Base-by-base conservation (phyloP, 257 asterid genomes). In the Forsythia viridissima region DNA sequence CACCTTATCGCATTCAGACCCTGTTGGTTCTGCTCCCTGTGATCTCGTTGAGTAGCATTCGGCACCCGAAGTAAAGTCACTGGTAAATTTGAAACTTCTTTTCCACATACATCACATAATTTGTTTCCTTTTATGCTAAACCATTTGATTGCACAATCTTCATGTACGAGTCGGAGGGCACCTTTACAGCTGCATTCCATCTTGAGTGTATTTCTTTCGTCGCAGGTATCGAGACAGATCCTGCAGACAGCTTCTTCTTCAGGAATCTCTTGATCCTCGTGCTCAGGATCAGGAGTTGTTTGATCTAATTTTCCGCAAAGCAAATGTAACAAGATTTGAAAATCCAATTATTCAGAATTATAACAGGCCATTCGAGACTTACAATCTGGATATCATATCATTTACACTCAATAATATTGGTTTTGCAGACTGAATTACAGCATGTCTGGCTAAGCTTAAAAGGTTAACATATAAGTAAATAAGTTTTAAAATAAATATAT, bases 161-260 rank as follows among this genome's bases (percentile, higher is more conserved):
- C 86, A 40, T 96, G 99, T 12, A 89, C 88, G 36, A 96, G 89
- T 76, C 74, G 82, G 48, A 96, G 94, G 51, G 87, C 98, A 73
- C 99, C 99, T 88, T 93, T 96, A 87, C 99, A 96, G 82, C 89
- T 87, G 84, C 99, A 96, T 77, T 92, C 99, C 97, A 92, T 82
- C 77, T 90, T 92, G 43, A 96, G 85, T 0, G 91, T 93, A 16
- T 87, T 88, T 86, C 89, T 84, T 87, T 93, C 98, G 70, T 91
- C 97, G 82, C 96, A 92, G 8, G 87, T 87, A 63, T 93, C 99
- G 4, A 87, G 71, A 86, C 99, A 96, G 75, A 96, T 96, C 86
- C 99, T 87, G 87, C 99, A 96, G 63, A 87, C 84, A 63, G 97
- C 97, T 89, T 93, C 98, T 86, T 96, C 99, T 91, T 96, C 98